These are phyloP conservation scores for Trypanosoma cruzi DNA, from an alignment of 208 protist genomes.

Conservation along the genomic window DNA sequence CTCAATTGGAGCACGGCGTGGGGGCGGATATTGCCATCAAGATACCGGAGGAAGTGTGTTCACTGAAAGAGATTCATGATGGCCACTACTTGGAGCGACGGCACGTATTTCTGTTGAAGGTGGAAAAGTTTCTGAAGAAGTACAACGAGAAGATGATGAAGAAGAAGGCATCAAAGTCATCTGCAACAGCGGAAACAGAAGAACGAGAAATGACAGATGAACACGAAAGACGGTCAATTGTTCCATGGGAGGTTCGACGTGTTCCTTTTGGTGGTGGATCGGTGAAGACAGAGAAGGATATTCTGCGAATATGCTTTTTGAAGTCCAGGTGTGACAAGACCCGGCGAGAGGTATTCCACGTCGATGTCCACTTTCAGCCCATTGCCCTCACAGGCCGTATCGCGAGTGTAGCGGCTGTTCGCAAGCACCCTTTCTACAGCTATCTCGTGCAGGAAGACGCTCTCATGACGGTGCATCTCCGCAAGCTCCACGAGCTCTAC, in stretches of 20 bases:
- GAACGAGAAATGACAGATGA: not conserved
- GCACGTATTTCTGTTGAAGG: constrained; percentile 57
- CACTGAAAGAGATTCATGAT: constrained; percentile 61
- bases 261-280: constrained; percentile 67
- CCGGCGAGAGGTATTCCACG: constrained; percentile 54
- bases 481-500: constrained; percentile 75
- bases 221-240: constrained; percentile 14
- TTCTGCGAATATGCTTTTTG: constrained; percentile 64
- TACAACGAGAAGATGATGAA: constrained; percentile 20
- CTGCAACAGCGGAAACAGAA: not conserved
- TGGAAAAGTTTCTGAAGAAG: constrained; percentile 53
- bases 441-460: constrained; percentile 85
- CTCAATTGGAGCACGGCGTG: constrained; percentile 57
- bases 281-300: constrained; percentile 53
- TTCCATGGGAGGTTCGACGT: constrained; percentile 50
- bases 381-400: constrained; percentile 44
- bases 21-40: constrained; percentile 76
- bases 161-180: constrained; percentile 5
- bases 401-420: constrained; percentile 52
- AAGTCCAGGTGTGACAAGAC: constrained; percentile 15
- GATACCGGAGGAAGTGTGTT: constrained; percentile 60
- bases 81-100: constrained; percentile 75
- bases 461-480: constrained; percentile 70
- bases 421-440: constrained; percentile 81
- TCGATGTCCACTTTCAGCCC: constrained; percentile 77